phyloP scores from a whole-genome alignment of 768 basidiomycete genomes.

The Leccinum subtestaceum region DNA sequence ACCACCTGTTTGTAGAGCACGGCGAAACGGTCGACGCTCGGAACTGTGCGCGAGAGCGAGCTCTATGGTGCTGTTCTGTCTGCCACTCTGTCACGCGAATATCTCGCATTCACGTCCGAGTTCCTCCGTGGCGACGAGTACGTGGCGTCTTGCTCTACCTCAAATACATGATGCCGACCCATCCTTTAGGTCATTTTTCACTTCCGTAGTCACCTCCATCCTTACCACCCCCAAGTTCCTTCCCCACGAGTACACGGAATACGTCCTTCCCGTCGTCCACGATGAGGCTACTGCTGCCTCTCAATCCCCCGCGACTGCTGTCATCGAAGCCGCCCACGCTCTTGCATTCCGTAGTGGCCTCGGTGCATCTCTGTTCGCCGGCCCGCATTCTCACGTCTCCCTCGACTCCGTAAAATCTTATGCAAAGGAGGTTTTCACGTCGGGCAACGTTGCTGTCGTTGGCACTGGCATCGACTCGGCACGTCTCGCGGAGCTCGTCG shows the following conservation, averaged over 20 bases:
- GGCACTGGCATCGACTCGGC: conserved; percentile 82
- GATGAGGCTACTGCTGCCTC: conserved; percentile 64
- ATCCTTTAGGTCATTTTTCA: conserved; percentile 72
- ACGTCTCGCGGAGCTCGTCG: conserved; percentile 67
- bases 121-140: conserved; percentile 96
- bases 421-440: conserved; percentile 69
- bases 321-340: conserved; percentile 83
- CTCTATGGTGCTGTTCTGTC: conserved; percentile 91
- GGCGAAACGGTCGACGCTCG: conserved; percentile 79
- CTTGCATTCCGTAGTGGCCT: conserved; percentile 95
- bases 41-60: conserved; percentile 89
- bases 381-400: conserved; percentile 61
- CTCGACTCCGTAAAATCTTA: conserved; percentile 70
- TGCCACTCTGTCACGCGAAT: conserved; percentile 79
- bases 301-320: conserved; percentile 60
- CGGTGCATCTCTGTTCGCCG: conserved; percentile 84
- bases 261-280: conserved; percentile 66
- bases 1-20: conserved; percentile 59
- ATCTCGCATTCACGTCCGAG: conserved; percentile 91
- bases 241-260: conserved; percentile 74
- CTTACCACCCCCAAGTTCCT: conserved; percentile 80
- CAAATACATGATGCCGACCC: not conserved
- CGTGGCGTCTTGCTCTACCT: conserved; percentile 37
- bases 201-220: conserved; percentile 83
- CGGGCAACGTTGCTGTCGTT: conserved; percentile 79